Conservation (phyloP, 2,329 filamentous ascomycete species). For the Ophiocordyceps polyrhachis-furcata region DNA sequence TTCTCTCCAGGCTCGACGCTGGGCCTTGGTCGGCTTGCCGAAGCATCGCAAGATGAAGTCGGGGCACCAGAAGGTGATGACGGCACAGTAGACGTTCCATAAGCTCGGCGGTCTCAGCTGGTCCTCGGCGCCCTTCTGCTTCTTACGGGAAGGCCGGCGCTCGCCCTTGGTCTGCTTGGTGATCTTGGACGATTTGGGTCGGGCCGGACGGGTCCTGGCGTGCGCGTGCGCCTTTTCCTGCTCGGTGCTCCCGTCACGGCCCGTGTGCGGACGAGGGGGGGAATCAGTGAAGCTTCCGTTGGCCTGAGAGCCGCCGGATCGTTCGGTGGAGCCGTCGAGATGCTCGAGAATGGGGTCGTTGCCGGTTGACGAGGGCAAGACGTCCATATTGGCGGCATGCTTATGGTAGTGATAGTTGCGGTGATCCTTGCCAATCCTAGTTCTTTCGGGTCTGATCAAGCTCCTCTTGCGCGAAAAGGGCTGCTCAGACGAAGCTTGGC, state of each 20-base stretch:
- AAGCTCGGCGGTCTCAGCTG: slow-evolving; percentile 62
- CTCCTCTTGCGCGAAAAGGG: slow-evolving; percentile 57
- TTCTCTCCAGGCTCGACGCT: slow-evolving; percentile 88
- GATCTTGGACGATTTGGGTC: slow-evolving; percentile 39
- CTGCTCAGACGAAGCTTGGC: slow-evolving; percentile 12
- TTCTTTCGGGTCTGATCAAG: slow-evolving; percentile 74
- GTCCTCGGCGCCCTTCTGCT: slow-evolving; percentile 31
- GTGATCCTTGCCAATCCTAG: slow-evolving; percentile 67
- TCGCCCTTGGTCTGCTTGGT: slow-evolving; percentile 33
- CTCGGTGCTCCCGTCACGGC: slow-evolving; percentile 13
- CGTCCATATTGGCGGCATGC: slow-evolving; percentile 83
- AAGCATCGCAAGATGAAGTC: slow-evolving; percentile 71
- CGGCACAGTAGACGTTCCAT: slow-evolving; percentile 90
- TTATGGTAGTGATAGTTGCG: slow-evolving; percentile 93
- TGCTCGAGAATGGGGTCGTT: slow-evolving; percentile 78
- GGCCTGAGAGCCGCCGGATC: slow-evolving; percentile 25
- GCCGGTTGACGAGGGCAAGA: slow-evolving; percentile 78
- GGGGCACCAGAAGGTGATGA: slow-evolving; percentile 89
- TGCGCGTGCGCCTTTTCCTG: slow-evolving; percentile 15
- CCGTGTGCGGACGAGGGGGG: slow-evolving; percentile 16
- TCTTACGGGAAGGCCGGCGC: slow-evolving; percentile 15
- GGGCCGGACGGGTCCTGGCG: slow-evolving; percentile 17
- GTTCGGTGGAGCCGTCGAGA: slow-evolving; percentile 43
- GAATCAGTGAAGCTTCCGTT: slow-evolving; percentile 29
- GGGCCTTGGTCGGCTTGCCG: slow-evolving; percentile 66